Evolutionary conservation across 495 filamentous ascomycete species (phyloP), one percentile per base, ranked within the genome.

Genomic region (Corynascus novoguineensis): DNA sequence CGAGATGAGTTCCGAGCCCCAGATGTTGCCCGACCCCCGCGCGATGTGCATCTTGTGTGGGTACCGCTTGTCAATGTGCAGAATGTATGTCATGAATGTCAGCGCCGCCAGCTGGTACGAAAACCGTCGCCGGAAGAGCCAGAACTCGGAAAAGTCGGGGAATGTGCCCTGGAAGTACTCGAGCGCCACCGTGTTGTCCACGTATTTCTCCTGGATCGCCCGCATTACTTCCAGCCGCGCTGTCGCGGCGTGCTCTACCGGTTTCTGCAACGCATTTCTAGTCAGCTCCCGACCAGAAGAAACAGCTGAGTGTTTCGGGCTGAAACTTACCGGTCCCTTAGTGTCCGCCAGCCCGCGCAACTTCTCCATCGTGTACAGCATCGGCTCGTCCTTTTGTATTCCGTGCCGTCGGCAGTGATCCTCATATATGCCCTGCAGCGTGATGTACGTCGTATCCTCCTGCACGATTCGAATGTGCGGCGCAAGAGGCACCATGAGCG

Each of bases 81-180:
- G 88, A 58, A 95, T 86, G 68, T 96, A 97, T 34, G 95, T 99
- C 88, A 99, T 95, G 76, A 97, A 99, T 12, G 92, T 96, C 53
- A 97, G 80, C 2, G 91, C 86, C n/a, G 93, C 91, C 47, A 96
- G 85, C 72, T 97, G 93, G 73, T 97, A 97, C 28, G 89, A 86
- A 71, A 97, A 97, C 55, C 95, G 90, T 47, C 91, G 84, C 41
- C 92, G 85, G 87, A 99, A 99, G 37, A 97, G 83, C 88, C 92
- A 97, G 80, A 97, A 96, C 64, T 96, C 92, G 24, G 88, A 79
- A 67, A 87, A 97, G 42, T 88, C 88, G 52, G 93, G 89, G 71
- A 92, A 96, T 9, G 83, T 89, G 56, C 82, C 77, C 67, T 90
- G 84, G 83, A 96, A 97, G 74, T 96, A 95, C 60, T 96, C 83